These are phyloP conservation scores for Penicillium egyptiacum DNA, from an alignment of 495 filamentous ascomycete species.

Conservation along the genomic window DNA sequence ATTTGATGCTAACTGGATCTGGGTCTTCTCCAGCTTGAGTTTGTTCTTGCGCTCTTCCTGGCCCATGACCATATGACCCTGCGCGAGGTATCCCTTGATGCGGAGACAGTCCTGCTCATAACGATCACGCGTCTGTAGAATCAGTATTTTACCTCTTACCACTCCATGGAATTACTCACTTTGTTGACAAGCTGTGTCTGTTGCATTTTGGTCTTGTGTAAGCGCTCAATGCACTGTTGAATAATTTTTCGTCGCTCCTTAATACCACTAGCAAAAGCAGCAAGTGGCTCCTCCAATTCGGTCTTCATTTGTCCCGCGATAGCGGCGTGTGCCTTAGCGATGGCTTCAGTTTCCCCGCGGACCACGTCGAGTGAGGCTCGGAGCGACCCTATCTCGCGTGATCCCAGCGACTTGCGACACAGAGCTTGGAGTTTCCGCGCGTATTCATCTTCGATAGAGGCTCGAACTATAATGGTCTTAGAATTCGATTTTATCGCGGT, in stretches of 20 bases:
- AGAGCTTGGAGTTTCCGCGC: conserved; percentile 86
- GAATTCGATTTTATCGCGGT: background rate
- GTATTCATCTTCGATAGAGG: conserved; percentile 96
- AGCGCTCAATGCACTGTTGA: conserved; percentile 86
- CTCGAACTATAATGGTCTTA: conserved; percentile 62
- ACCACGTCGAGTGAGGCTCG: conserved; percentile 80
- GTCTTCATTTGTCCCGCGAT: conserved; percentile 93
- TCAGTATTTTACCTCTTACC: conserved; percentile 25
- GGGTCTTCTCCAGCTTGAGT: conserved; percentile 97
- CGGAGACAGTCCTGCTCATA: conserved; percentile 97
- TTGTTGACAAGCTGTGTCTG: conserved; percentile 92
- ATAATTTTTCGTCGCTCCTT: conserved; percentile 97
- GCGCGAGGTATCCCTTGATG: conserved; percentile 97
- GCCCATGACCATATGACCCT: conserved; percentile 99
- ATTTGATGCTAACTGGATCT: conserved; percentile 85
- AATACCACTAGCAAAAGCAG: conserved; percentile 87
- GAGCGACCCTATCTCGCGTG: conserved; percentile 82
- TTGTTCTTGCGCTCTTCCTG: conserved; percentile 99
- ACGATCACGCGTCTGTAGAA: conserved; percentile 72
- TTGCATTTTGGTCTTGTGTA: conserved; percentile 87
- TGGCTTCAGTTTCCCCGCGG: conserved; percentile 88
- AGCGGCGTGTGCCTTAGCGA: conserved; percentile 86
- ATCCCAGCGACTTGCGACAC: conserved; percentile 84
- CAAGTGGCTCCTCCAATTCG: conserved; percentile 93
- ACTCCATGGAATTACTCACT: conserved; percentile 40